A percentile compares a stretch with the other conserved stretches of the same genome.
These are phyloP conservation scores for Leccinum imitatum DNA, from an alignment of 768 basidiomycete species.

Conservation along the genomic window DNA sequence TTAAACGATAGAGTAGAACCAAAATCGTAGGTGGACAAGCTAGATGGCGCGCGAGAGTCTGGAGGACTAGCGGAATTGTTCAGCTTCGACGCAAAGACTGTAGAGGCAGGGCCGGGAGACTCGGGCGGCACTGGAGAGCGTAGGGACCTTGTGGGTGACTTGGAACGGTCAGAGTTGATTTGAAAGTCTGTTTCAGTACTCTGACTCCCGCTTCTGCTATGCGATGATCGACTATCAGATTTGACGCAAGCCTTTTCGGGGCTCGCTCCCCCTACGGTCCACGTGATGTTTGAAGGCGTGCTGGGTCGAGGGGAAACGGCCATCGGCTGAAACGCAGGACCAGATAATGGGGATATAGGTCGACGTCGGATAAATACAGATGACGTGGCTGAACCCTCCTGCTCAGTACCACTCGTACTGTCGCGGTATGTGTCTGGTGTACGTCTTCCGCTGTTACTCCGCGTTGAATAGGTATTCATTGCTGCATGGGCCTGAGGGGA, in stretches of 20 bases:
- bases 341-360: conserved; percentile 72
- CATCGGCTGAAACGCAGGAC: conserved; percentile 59
- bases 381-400: conserved; percentile 49
- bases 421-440: conserved; percentile 56
- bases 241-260: conserved; percentile 33
- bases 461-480: conserved; percentile 48
- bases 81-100: conserved; percentile 20
- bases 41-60: conserved; percentile 45
- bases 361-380: conserved; percentile 57
- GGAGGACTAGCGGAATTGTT: conserved; percentile 33
- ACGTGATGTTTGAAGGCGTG: conserved; percentile 78
- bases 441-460: conserved; percentile 62
- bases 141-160: conserved; percentile 45
- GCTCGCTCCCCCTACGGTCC: conserved; percentile 46
- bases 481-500: conserved; percentile 45
- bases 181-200: conserved; percentile 36
- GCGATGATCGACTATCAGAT: conserved; percentile 33
- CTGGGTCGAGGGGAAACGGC: conserved; percentile 47
- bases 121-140: conserved; percentile 61
- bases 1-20: conserved; percentile 44
- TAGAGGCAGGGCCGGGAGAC: conserved; percentile 48
- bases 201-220: conserved; percentile 63
- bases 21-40: conserved; percentile 49
- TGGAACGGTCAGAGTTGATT: conserved; percentile 35
- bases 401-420: conserved; percentile 35